A percentile compares a stretch with the other conserved stretches of the same genome.
Evolutionary conservation across 139 green algal species (phyloP).

Genomic region (Mychonastes homosphaera): DNA sequence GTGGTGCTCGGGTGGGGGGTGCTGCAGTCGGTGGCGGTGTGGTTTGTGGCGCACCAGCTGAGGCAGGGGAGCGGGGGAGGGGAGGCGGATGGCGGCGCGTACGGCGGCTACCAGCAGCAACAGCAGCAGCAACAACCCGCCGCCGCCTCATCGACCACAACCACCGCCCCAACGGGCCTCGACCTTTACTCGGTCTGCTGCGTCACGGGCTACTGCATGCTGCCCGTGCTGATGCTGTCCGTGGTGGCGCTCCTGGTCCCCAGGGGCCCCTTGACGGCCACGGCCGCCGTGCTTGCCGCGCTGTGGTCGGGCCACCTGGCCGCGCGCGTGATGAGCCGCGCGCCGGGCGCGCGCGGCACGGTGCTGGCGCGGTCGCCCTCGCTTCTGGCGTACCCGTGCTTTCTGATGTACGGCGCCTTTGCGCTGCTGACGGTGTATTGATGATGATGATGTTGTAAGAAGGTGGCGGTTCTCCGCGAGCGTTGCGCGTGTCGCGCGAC

Average conservation of each 20-base stretch:
- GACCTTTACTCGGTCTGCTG: slow-evolving; percentile 82
- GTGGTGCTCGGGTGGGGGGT: slow-evolving; percentile 88
- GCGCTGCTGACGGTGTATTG: slow-evolving; percentile 75
- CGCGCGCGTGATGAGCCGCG: too few species aligned
- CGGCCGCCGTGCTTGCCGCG: slow-evolving; percentile 38
- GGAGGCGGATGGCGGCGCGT: too few species aligned
- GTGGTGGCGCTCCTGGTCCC: slow-evolving; percentile 49
- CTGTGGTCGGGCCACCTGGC: slow-evolving; percentile 71
- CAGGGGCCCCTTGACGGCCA: slow-evolving; percentile 11
- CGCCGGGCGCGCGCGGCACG: slow-evolving; percentile 39
- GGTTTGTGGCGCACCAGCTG: slow-evolving; percentile 51
- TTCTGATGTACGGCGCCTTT: slow-evolving; percentile 71
- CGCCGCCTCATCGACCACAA: slow-evolving; percentile 28
- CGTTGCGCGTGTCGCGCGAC: too few species aligned
- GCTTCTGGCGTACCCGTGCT: slow-evolving; percentile 70
- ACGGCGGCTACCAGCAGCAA: too few species aligned
- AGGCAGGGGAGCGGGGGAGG: too few species aligned
- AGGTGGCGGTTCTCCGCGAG: too few species aligned
- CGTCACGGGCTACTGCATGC: slow-evolving; percentile 78
- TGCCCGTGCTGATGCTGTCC: slow-evolving; percentile 67
- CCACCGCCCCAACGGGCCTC: slow-evolving; percentile 41
- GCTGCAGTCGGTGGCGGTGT: slow-evolving; percentile 64
- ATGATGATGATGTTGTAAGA: too few species aligned
- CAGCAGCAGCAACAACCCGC: too few species aligned
- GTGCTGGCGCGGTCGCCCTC: slow-evolving; percentile 48